Evolutionary conservation across 2,329 filamentous ascomycete species (phyloP).

Genomic region (Ceratocystis colombiana): DNA sequence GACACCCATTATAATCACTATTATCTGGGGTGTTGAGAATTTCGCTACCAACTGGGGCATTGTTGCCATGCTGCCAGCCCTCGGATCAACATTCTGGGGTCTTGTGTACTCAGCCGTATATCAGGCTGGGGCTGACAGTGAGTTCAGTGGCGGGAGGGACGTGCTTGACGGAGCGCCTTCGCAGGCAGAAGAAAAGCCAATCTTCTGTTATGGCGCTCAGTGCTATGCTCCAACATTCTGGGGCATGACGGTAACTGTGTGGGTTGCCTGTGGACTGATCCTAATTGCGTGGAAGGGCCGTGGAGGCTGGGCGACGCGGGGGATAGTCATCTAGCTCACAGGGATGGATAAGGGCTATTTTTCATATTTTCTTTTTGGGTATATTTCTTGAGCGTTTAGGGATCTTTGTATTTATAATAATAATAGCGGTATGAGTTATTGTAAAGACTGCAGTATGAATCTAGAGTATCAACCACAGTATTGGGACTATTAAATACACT

Average conservation of each 20-base stretch:
- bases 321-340: slow-evolving; percentile 50
- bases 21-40: slow-evolving; percentile 97
- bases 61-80: slow-evolving; percentile 79
- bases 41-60: slow-evolving; percentile 98
- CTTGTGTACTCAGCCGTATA: slow-evolving; percentile 77
- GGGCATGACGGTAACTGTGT: slow-evolving; percentile 73
- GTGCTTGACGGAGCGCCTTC: background rate
- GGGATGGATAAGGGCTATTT: background rate
- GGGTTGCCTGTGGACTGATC: slow-evolving; percentile 63
- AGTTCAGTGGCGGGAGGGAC: slow-evolving; percentile 29
- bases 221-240: slow-evolving; percentile 80
- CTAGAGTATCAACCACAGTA: background rate
- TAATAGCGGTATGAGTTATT: background rate
- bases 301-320: slow-evolving; percentile 64
- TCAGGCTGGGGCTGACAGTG: slow-evolving; percentile 51
- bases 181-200: slow-evolving; percentile 35
- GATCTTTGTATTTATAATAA: background rate
- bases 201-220: slow-evolving; percentile 66
- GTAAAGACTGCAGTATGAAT: background rate
- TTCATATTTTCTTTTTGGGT: background rate
- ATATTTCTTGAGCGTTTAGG: background rate
- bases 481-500: background rate
- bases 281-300: slow-evolving; percentile 71
- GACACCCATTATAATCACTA: slow-evolving; percentile 84
- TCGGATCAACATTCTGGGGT: slow-evolving; percentile 83